These are phyloP conservation scores for Pseudopyricularia cyperi DNA, from an alignment of 2,329 filamentous ascomycete genomes.

Conservation along the genomic window DNA sequence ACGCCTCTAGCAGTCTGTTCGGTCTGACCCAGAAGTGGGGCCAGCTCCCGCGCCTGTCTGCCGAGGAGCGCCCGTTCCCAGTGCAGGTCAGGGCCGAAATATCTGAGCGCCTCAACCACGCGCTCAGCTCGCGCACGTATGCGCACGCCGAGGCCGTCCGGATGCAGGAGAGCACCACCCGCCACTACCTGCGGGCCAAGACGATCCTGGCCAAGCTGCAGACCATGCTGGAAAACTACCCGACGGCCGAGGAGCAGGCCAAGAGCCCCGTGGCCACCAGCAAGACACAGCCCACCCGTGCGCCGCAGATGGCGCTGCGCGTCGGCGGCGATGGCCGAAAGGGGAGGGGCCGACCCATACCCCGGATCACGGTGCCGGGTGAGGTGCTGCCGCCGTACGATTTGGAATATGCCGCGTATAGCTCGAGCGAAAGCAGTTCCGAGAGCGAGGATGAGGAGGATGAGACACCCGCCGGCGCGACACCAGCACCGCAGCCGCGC, in stretches of 20 bases:
- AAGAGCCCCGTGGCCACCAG: conserved; percentile 20
- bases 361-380: conserved; percentile 51
- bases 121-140: conserved; percentile 41
- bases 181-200: conserved; percentile 48
- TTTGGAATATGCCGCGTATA: conserved; percentile 46
- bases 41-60: conserved; percentile 34
- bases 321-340: conserved; percentile 28
- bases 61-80: conserved; percentile 32
- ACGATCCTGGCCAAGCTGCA: conserved; percentile 45
- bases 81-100: conserved; percentile 44
- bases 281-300: conserved; percentile 16
- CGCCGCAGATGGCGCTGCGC: conserved; percentile 31
- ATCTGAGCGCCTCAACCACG: conserved; percentile 41
- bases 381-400: conserved; percentile 55
- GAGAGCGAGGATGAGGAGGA: conserved; percentile 28
- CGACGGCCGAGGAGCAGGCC: conserved; percentile 34
- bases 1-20: conserved; percentile 41
- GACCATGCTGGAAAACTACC: conserved; percentile 47
- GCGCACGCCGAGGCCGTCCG: conserved; percentile 49
- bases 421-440: conserved; percentile 26
- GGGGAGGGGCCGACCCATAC: conserved; percentile 30
- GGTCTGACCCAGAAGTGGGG: conserved; percentile 45
- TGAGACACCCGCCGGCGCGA: conserved; percentile 20
- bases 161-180: conserved; percentile 49
- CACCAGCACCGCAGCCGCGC: conserved; percentile 22